Evolutionary conservation across 1,139 yeast genomes (phyloP).

Genomic region (Saccharomyces hybrid): DNA sequence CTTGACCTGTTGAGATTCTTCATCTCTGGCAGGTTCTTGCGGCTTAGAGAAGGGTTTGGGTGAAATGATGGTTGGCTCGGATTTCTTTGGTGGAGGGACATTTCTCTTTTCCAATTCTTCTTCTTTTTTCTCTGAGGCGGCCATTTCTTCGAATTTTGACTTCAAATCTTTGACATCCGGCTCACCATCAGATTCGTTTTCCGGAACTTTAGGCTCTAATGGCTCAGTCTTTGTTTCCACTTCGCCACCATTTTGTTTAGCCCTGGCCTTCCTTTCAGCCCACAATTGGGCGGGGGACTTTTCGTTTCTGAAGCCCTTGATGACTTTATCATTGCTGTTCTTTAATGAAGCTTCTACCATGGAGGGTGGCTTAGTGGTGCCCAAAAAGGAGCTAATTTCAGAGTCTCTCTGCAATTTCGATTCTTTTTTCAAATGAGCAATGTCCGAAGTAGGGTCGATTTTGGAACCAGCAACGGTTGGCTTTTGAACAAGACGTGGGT

Average conservation of each 20-base stretch:
- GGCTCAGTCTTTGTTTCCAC: no score
- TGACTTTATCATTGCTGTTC: conserved; percentile 46
- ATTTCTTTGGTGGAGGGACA: no score
- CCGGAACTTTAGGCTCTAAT: no score
- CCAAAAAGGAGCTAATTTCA: conserved; percentile 41
- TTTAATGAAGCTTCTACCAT: conserved; percentile 32
- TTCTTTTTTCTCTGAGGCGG: no score
- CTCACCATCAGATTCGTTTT: conserved; percentile 18
- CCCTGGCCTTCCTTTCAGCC: conserved; percentile 85
- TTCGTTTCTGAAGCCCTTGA: conserved; percentile 65
- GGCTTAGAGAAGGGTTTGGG: conserved; percentile 23
- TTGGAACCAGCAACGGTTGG: conserved; percentile 9
- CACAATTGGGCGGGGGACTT: conserved; percentile 92
- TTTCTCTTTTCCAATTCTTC: no score
- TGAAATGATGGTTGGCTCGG: conserved; percentile 13
- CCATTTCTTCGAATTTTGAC: conserved; percentile 33
- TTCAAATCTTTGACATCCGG: conserved; percentile 31
- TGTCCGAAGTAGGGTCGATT: conserved; percentile 26
- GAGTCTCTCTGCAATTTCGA: no score
- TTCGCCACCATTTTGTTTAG: conserved; percentile 26
- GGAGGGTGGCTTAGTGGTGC: conserved; percentile 43
- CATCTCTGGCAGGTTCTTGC: no score
- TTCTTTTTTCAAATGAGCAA: conserved; percentile 30
- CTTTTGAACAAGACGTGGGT: conserved; percentile 32
- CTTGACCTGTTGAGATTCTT: no score